Evolutionary conservation across 257 asterid genomes (phyloP).

Genomic region (Penstemon davidsonii): DNA sequence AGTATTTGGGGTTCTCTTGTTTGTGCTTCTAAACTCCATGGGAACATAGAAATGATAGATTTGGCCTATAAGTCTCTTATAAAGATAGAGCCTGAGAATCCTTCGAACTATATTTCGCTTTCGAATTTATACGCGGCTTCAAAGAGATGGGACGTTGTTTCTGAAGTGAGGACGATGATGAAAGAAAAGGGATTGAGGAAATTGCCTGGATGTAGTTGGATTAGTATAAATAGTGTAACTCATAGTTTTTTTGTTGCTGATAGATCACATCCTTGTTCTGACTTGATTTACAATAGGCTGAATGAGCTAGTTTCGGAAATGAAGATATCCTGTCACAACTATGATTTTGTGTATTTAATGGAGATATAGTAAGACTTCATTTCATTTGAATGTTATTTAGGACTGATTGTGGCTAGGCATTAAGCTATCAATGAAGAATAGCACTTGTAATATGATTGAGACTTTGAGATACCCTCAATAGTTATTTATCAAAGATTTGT

Average conservation of each 20-base stretch:
- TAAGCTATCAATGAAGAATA: no score
- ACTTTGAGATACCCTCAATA: no score
- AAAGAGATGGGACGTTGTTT: slow-evolving; percentile 59
- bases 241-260: slow-evolving; percentile 60
- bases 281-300: slow-evolving; percentile 42
- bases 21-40: slow-evolving; percentile 50
- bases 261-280: slow-evolving; percentile 51
- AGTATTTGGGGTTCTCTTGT: slow-evolving; percentile 75
- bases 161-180: slow-evolving; percentile 57
- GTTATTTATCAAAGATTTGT: no score
- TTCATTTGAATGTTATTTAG: no score
- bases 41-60: slow-evolving; percentile 48
- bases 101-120: slow-evolving; percentile 63
- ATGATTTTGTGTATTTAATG: slow-evolving; percentile 40
- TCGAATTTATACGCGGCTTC: slow-evolving; percentile 65
- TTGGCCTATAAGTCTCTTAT: slow-evolving; percentile 56
- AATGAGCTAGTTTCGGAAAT: slow-evolving; percentile 48
- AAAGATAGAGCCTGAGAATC: slow-evolving; percentile 55
- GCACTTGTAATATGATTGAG: no score
- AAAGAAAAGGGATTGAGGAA: slow-evolving; percentile 58
- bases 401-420: no score
- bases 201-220: slow-evolving; percentile 71
- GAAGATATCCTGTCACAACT: slow-evolving; percentile 37
- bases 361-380: slow-evolving; percentile 21
- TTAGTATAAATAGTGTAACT: slow-evolving; percentile 46